Evolutionary conservation across 140 eudicot genomes (phyloP).

Genomic region (Bidens hawaiensis): DNA sequence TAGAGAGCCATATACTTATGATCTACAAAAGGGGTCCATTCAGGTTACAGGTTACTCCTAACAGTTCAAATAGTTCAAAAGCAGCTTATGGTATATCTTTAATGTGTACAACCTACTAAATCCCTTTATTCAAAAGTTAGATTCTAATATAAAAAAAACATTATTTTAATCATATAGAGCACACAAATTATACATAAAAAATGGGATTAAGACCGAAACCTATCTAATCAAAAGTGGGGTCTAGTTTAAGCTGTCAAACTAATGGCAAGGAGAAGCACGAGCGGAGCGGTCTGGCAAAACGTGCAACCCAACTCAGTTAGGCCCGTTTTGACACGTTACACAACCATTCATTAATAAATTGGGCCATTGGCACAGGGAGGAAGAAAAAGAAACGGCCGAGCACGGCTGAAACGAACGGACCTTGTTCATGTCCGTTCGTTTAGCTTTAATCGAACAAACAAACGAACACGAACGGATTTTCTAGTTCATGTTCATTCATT

Average conservation of each 20-base stretch:
- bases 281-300: too few relatives aligned
- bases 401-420: too few relatives aligned
- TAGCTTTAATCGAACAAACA: too few relatives aligned
- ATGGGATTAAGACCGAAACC: too few relatives aligned
- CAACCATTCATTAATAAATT: background rate
- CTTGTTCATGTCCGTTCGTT: too few relatives aligned
- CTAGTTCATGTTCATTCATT: too few relatives aligned
- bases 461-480: too few relatives aligned
- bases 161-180: background rate
- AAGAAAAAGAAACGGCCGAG: slow-evolving; percentile 3
- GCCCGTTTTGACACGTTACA: background rate
- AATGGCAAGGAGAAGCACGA: too few relatives aligned
- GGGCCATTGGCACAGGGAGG: background rate
- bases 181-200: background rate
- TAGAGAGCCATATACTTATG: background rate
- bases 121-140: background rate
- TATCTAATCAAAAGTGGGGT: too few relatives aligned
- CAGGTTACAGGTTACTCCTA: background rate
- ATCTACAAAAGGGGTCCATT: background rate
- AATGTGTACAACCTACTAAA: background rate
- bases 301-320: background rate
- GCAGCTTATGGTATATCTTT: background rate
- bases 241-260: too few relatives aligned
- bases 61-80: background rate
- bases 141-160: background rate